A percentile compares a stretch with the other conserved stretches of the same genome.
Evolutionary conservation across 345 rosid species (phyloP).

Genomic region (Dimocarpus longan): DNA sequence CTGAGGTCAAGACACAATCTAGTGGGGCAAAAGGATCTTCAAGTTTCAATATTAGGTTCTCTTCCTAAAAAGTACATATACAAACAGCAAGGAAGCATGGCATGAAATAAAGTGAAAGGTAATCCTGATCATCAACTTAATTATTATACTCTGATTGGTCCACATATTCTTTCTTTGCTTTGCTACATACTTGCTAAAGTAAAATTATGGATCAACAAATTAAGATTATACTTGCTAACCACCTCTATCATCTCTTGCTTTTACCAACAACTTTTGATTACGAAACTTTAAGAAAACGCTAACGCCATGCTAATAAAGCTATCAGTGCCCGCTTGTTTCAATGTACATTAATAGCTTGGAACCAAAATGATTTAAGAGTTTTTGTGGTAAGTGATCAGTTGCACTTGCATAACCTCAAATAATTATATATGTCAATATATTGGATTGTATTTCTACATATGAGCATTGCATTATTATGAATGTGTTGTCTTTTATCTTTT

Average conservation of each 20-base stretch:
- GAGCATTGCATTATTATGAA: conserved; percentile 36
- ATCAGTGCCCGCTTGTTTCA: neutral
- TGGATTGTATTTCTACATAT: conserved; percentile 29
- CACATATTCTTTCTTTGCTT: conserved; percentile 14
- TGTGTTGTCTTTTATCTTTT: conserved; percentile 37
- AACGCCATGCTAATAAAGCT: no score
- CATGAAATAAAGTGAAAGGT: conserved; percentile 8
- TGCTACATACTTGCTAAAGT: conserved; percentile 18
- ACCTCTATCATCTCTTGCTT: no score
- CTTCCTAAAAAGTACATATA: conserved; percentile 41
- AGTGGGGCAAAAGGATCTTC: conserved; percentile 47
- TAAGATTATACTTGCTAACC: no score
- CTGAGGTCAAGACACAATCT: conserved; percentile 43
- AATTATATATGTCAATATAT: conserved; percentile 22
- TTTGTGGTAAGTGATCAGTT: neutral
- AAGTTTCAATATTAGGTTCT: conserved; percentile 38
- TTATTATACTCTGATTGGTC: conserved; percentile 16
- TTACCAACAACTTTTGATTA: no score
- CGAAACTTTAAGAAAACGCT: no score
- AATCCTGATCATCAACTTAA: conserved; percentile 23
- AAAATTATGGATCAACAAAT: no score
- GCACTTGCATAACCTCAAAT: neutral
- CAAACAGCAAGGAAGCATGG: conserved; percentile 22
- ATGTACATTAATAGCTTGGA: neutral
- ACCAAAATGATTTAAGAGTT: neutral